Conservation (phyloP, 176 grass and related monocot species). For the Rhynchospora breviuscula region DNA sequence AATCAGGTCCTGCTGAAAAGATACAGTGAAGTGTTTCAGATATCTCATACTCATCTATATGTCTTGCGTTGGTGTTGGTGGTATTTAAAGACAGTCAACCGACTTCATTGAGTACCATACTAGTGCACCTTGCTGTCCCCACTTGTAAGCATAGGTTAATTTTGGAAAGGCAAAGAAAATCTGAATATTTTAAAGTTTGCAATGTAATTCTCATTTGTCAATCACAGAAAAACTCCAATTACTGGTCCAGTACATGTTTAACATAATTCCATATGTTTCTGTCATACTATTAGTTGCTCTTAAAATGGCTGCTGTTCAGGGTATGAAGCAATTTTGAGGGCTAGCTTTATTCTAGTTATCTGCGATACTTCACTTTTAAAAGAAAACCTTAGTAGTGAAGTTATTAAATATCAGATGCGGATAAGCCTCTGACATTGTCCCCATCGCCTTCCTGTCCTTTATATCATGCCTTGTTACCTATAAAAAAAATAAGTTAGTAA, state of each 20-base stretch:
- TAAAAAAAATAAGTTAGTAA: neutral
- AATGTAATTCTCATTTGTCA: neutral
- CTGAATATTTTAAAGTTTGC: neutral
- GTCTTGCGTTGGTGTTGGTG: neutral
- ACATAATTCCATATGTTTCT: neutral
- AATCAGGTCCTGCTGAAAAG: neutral
- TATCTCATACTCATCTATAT: neutral
- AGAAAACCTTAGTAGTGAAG: constrained; percentile 56
- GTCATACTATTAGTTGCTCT: neutral
- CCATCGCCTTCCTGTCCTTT: constrained; percentile 81
- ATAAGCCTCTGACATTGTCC: constrained; percentile 94
- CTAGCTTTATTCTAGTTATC: neutral
- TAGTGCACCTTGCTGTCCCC: neutral
- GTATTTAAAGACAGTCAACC: neutral
- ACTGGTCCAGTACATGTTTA: neutral
- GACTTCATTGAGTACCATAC: neutral
- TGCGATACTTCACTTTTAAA: neutral
- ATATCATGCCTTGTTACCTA: constrained; percentile 89
- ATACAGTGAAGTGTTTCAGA: neutral
- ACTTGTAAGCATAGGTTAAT: neutral
- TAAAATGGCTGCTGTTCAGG: neutral
- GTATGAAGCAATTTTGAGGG: neutral
- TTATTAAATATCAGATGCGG: constrained; percentile 87
- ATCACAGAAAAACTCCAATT: neutral
- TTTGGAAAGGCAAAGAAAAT: neutral